phyloP scores from a whole-genome alignment of 768 basidiomycete species.

The Serendipita vermifera region DNA sequence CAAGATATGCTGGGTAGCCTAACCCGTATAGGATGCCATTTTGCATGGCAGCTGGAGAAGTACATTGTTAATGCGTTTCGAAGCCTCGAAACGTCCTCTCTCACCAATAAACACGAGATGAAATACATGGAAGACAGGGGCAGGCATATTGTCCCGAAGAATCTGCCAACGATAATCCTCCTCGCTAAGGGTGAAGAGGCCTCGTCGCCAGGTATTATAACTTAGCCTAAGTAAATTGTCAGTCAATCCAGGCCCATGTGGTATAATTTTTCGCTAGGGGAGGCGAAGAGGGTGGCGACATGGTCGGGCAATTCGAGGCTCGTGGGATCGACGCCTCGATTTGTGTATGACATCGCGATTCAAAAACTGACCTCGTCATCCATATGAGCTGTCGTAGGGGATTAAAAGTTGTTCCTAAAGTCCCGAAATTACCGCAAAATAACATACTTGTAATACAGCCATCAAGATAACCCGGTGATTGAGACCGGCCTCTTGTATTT shows the following conservation, averaged over 20 bases:
- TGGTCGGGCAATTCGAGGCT: background rate
- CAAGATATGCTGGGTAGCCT: constrained; percentile 16
- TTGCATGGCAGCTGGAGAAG: constrained; percentile 59
- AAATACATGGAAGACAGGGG: constrained; percentile 44
- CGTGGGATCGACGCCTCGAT: constrained; percentile 15
- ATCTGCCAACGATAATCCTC: constrained; percentile 91
- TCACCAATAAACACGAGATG: constrained; percentile 60
- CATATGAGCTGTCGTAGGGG: constrained; percentile 30
- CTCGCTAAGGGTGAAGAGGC: constrained; percentile 62
- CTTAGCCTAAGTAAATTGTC: constrained; percentile 33
- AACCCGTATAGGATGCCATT: constrained; percentile 3
- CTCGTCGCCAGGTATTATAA: constrained; percentile 76
- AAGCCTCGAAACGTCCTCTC: constrained; percentile 33
- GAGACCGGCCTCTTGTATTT: constrained; percentile 44
- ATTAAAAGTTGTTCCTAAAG: too few relatives aligned
- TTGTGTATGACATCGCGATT: constrained; percentile 5
- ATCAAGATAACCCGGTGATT: constrained; percentile 52
- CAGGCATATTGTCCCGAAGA: constrained; percentile 46
- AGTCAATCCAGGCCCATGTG: background rate
- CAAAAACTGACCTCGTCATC: constrained; percentile 41
- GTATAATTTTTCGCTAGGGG: background rate
- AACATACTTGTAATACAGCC: constrained; percentile 47
- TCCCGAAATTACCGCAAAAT: background rate
- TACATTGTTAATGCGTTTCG: constrained; percentile 68
- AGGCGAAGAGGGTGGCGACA: background rate